Evolutionary conservation across 192 early-diverging fungal species (phyloP).

Genomic region (Coemansia sp.): DNA sequence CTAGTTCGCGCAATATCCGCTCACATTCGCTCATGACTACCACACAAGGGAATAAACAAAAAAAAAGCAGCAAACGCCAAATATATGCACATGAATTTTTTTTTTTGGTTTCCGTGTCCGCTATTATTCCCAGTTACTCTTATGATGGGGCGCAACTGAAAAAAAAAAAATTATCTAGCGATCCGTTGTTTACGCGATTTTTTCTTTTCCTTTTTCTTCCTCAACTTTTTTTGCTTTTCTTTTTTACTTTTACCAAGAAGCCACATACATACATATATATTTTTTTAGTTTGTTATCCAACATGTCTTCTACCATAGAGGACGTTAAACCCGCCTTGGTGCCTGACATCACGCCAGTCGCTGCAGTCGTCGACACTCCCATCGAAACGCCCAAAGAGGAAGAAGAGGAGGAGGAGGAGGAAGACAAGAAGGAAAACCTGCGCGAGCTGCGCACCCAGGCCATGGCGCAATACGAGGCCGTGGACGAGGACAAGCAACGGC

Average conservation of each 20-base stretch:
- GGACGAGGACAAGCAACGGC: slow-evolving; percentile 63
- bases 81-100: too few relatives aligned
- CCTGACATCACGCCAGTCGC: not conserved
- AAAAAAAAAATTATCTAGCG: too few relatives aligned
- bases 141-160: too few relatives aligned
- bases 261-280: not conserved
- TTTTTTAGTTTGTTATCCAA: not conserved
- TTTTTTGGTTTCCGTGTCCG: too few relatives aligned
- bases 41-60: too few relatives aligned
- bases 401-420: slow-evolving; percentile 1
- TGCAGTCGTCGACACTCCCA: not conserved
- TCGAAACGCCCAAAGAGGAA: not conserved
- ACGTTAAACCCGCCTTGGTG: not conserved
- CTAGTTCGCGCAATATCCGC: slow-evolving; percentile 9
- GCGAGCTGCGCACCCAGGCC: slow-evolving; percentile 59
- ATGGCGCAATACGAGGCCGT: slow-evolving; percentile 63
- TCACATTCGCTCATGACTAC: not conserved
- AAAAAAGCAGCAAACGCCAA: too few relatives aligned
- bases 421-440: slow-evolving; percentile 23
- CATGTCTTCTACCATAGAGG: not conserved
- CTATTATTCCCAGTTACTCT: too few relatives aligned
- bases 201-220: not conserved
- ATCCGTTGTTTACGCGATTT: not conserved
- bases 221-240: not conserved
- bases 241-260: too few relatives aligned